Conservation (phyloP, 1,284 basidiomycete genomes). For the Ceratobasidium sp. region DNA sequence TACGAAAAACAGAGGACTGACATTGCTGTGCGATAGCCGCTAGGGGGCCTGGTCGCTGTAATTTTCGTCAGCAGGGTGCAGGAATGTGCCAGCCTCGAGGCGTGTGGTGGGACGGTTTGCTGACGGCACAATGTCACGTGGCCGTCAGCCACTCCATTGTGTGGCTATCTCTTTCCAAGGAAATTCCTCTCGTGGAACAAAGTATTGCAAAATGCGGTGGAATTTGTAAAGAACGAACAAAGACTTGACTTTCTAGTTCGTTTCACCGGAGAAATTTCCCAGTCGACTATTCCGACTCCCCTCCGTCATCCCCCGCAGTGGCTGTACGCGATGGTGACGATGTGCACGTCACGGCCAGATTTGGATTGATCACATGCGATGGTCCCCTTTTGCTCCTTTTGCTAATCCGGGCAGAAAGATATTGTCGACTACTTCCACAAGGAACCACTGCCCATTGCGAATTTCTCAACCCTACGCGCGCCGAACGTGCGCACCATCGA, state of each 20-base stretch:
- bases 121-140: background rate
- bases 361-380: constrained; percentile 43
- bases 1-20: constrained; percentile 5
- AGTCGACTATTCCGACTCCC: no score
- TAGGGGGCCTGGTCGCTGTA: constrained; percentile 1
- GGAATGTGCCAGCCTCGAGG: constrained; percentile 33
- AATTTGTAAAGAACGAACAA: no score
- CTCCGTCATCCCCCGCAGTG: constrained; percentile 10
- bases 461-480: background rate
- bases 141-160: background rate
- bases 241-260: no score
- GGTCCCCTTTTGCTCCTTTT: constrained; percentile 16
- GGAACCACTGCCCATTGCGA: constrained; percentile 4
- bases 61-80: constrained; percentile 15
- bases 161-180: no score
- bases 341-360: constrained; percentile 29
- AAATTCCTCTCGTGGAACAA: no score
- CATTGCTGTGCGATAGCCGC: constrained; percentile 4
- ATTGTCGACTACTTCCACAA: background rate
- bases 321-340: constrained; percentile 36
- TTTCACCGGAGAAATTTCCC: no score
- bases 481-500: constrained; percentile 32
- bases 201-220: no score
- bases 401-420: constrained; percentile 10
- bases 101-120: background rate